Conservation (phyloP, 495 filamentous ascomycete species). For the Podospora bellae-mahoneyi region DNA sequence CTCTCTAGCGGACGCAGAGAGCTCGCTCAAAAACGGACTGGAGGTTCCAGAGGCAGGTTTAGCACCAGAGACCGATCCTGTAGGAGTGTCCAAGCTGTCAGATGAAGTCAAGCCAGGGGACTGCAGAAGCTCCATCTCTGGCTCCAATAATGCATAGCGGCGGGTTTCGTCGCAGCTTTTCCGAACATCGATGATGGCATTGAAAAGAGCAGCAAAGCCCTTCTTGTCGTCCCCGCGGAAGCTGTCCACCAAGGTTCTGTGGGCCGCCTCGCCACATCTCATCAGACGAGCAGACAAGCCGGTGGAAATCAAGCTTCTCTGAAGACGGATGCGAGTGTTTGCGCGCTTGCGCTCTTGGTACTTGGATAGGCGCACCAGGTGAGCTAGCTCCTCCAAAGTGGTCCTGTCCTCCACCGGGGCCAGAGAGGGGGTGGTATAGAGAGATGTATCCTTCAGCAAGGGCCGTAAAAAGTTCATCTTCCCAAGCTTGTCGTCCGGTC, state of each 20-base stretch:
- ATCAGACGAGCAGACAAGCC: conserved; percentile 76
- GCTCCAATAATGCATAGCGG: conserved; percentile 64
- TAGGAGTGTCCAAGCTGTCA: conserved; percentile 43
- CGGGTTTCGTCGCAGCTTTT: conserved; percentile 74
- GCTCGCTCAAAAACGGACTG: conserved; percentile 73
- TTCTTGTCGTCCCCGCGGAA: conserved; percentile 88
- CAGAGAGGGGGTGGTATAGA: conserved; percentile 49
- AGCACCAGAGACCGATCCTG: conserved; percentile 37
- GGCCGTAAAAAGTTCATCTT: conserved; percentile 39
- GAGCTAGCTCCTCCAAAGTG: conserved; percentile 66
- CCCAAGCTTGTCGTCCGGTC: conserved; percentile 27
- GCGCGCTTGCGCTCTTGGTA: conserved; percentile 71
- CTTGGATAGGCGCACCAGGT: conserved; percentile 64
- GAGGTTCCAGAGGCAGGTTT: conserved; percentile 43
- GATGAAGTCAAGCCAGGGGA: conserved; percentile 43
- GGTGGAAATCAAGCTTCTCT: conserved; percentile 65
- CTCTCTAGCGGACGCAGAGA: conserved; percentile 70
- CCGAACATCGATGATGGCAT: conserved; percentile 82
- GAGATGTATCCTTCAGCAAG: conserved; percentile 48
- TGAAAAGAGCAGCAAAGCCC: conserved; percentile 80
- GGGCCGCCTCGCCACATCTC: conserved; percentile 71
- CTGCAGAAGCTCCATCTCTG: conserved; percentile 57
- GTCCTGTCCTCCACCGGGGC: conserved; percentile 52
- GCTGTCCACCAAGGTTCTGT: conserved; percentile 80
- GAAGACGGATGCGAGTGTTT: conserved; percentile 63